Percentiles rank a stretch among this genome's conserved stretches.
Evolutionary conservation across 805 yeast genomes (phyloP).

Genomic region (Maudiozyma barnettii): DNA sequence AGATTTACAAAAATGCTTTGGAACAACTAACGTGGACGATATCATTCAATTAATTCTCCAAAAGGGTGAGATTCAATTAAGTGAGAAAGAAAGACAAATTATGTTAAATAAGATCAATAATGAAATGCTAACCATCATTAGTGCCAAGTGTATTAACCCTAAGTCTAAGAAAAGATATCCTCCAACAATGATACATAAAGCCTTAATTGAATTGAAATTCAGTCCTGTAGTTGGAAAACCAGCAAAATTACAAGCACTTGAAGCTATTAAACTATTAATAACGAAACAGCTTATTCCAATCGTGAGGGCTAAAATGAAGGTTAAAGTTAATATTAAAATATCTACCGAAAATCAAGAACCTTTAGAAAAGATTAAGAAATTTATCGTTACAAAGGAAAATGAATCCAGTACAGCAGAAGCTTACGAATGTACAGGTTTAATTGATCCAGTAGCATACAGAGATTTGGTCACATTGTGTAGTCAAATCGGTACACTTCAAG

Average conservation of each 20-base stretch:
- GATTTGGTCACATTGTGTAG: constrained; percentile 54
- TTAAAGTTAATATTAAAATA: constrained; percentile 50
- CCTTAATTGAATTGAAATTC: constrained; percentile 66
- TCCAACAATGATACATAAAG: constrained; percentile 87
- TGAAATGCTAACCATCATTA: constrained; percentile 72
- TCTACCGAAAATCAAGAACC: constrained; percentile 33
- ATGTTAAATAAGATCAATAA: constrained; percentile 65
- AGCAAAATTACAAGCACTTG: constrained; percentile 83
- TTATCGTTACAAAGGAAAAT: constrained; percentile 29
- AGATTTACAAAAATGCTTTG: constrained; percentile 65
- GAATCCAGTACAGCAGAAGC: constrained; percentile 28
- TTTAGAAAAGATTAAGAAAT: constrained; percentile 34
- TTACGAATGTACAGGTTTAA: constrained; percentile 55
- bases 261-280: constrained; percentile 72
- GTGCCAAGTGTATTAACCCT: constrained; percentile 89
- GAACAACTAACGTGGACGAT: constrained; percentile 61
- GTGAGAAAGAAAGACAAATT: constrained; percentile 83
- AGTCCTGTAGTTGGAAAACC: constrained; percentile 64
- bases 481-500: constrained; percentile 61
- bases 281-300: constrained; percentile 82
- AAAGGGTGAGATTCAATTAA: constrained; percentile 90
- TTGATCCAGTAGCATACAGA: constrained; percentile 80
- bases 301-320: constrained; percentile 88
- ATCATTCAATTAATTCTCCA: constrained; percentile 74
- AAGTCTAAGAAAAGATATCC: constrained; percentile 84